A percentile compares a stretch with the other conserved stretches of the same genome.
Conservation (phyloP, 2,329 filamentous ascomycete species). For the Talaromyces sp. region DNA sequence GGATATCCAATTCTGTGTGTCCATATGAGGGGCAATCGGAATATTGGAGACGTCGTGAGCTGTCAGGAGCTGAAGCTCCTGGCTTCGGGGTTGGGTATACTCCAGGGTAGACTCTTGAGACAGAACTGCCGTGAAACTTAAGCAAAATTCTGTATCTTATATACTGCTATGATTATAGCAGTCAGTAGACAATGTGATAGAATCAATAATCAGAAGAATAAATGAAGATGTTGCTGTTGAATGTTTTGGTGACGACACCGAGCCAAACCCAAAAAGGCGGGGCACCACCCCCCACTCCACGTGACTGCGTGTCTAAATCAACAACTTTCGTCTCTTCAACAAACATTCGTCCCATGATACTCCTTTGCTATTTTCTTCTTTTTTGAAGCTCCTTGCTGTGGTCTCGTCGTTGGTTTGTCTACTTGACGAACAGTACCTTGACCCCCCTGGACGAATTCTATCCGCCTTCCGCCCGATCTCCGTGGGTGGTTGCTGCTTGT, state of each 20-base stretch:
- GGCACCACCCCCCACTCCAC: conserved; percentile 19
- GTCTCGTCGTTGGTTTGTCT: not conserved
- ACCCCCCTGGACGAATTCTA: not conserved
- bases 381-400: not conserved
- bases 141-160: too few species aligned
- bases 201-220: not conserved
- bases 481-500: not conserved
- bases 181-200: not conserved
- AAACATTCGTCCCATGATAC: not conserved
- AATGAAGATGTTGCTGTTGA: not conserved
- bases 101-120: not conserved
- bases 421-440: not conserved
- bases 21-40: not conserved
- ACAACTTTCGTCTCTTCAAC: conserved; percentile 6
- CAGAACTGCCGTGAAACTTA: not conserved
- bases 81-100: not conserved
- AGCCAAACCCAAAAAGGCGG: conserved; percentile 16
- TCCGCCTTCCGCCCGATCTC: conserved; percentile 11
- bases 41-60: not conserved
- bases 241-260: conserved; percentile 3
- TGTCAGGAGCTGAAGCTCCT: not conserved
- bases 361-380: not conserved
- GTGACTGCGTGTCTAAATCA: conserved; percentile 11
- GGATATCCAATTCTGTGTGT: not conserved
- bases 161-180: not conserved